Percentiles rank a stretch among this genome's conserved stretches.
Conservation (phyloP, 2,329 filamentous ascomycete species). For the Emmonsiellopsis sp. region DNA sequence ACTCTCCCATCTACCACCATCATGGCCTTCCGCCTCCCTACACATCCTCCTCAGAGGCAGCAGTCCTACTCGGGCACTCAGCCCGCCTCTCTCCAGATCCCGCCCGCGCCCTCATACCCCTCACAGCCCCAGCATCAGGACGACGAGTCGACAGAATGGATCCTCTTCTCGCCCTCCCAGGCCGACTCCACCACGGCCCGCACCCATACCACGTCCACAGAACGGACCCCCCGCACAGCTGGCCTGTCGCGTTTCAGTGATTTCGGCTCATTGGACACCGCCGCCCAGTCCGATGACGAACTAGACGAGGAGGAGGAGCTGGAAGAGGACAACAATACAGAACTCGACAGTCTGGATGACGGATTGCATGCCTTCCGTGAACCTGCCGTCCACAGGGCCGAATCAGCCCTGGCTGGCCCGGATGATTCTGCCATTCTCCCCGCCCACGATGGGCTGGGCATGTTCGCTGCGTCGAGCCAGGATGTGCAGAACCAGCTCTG, state of each 20-base stretch:
- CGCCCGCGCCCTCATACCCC: slow-evolving; percentile 10
- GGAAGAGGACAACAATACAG: slow-evolving; percentile 39
- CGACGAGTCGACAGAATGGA: slow-evolving; percentile 84
- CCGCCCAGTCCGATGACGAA: slow-evolving; percentile 38
- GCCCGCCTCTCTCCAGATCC: slow-evolving; percentile 18
- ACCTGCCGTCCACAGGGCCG: slow-evolving; percentile 22
- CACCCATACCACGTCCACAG: slow-evolving; percentile 57
- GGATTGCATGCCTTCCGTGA: slow-evolving; percentile 82
- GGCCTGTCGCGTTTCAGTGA: slow-evolving; percentile 69
- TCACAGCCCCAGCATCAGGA: slow-evolving; percentile 28
- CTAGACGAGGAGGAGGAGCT: slow-evolving; percentile 46
- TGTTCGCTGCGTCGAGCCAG: slow-evolving; percentile 59
- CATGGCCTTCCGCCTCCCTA: slow-evolving; percentile 31
- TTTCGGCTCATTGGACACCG: slow-evolving; percentile 59
- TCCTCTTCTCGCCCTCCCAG: slow-evolving; percentile 71
- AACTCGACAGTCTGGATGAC: slow-evolving; percentile 82
- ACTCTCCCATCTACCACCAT: neutral
- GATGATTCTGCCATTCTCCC: slow-evolving; percentile 67
- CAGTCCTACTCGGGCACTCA: slow-evolving; percentile 20
- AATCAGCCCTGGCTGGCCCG: slow-evolving; percentile 25
- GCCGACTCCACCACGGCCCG: slow-evolving; percentile 51
- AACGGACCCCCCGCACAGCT: slow-evolving; percentile 54
- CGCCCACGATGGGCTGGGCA: slow-evolving; percentile 81
- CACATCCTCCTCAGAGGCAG: slow-evolving; percentile 25
- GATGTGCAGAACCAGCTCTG: slow-evolving; percentile 73